Evolutionary conservation across 208 protist genomes (phyloP).

Genomic region (Trypanosoma scelopori): DNA sequence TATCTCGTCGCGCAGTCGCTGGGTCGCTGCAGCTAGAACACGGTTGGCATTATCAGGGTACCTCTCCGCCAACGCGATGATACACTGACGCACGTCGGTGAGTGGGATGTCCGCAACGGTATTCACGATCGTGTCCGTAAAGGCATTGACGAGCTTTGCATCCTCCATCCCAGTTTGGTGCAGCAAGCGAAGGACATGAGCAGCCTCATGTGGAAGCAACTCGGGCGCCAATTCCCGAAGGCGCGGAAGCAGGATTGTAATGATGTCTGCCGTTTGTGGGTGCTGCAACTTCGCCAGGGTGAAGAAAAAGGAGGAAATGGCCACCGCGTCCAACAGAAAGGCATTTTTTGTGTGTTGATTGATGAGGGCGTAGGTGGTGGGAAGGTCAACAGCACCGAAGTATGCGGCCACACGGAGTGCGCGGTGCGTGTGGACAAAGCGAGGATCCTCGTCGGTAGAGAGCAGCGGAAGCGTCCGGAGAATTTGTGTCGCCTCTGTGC

Average conservation of each 20-base stretch:
- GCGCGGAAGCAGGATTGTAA: slow-evolving; percentile 60
- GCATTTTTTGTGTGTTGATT: slow-evolving; percentile 75
- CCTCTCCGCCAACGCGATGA: slow-evolving; percentile 25
- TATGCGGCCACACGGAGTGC: slow-evolving; percentile 64
- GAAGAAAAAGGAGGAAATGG: slow-evolving; percentile 40
- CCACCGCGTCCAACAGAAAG: slow-evolving; percentile 65
- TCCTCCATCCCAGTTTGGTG: slow-evolving; percentile 32
- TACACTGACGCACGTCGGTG: slow-evolving; percentile 27
- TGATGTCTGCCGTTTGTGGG: slow-evolving; percentile 55
- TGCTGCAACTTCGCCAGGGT: slow-evolving; percentile 46
- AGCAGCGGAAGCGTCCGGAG: slow-evolving; percentile 69
- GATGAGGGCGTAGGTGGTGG: slow-evolving; percentile 63
- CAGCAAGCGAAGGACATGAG: slow-evolving; percentile 41
- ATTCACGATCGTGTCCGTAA: slow-evolving; percentile 34
- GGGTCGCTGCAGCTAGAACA: slow-evolving; percentile 36
- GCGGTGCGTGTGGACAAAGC: slow-evolving; percentile 46
- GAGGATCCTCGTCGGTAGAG: slow-evolving; percentile 68
- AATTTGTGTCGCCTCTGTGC: slow-evolving; percentile 41
- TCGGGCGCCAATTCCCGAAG: slow-evolving; percentile 51
- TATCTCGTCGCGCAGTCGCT: slow-evolving; percentile 34
- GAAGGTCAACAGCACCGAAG: slow-evolving; percentile 45
- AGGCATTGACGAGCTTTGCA: slow-evolving; percentile 22
- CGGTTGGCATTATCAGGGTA: slow-evolving; percentile 20
- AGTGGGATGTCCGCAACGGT: slow-evolving; percentile 35
- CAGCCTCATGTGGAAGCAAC: slow-evolving; percentile 45